phyloP scores from a whole-genome alignment of 2,329 filamentous ascomycete genomes.

The Fusarium tricinctum region DNA sequence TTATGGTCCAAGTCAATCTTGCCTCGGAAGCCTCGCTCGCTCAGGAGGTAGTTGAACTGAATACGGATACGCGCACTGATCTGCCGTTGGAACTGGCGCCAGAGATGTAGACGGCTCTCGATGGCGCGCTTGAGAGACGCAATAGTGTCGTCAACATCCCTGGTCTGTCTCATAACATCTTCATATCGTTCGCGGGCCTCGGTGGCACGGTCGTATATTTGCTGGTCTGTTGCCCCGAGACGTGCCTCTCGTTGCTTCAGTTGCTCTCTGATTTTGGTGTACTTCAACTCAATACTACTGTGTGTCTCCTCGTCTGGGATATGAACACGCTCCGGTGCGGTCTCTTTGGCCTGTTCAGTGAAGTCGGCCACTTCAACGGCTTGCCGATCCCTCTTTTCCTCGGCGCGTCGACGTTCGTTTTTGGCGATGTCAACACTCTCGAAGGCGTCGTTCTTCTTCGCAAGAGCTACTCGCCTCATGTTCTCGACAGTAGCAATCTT shows the following conservation, averaged over 20 bases:
- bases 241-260: constrained; percentile 69
- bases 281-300: constrained; percentile 67
- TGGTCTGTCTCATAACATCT: constrained; percentile 59
- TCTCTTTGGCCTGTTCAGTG: constrained; percentile 65
- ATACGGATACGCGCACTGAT: constrained; percentile 89
- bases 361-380: constrained; percentile 66
- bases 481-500: constrained; percentile 65
- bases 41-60: constrained; percentile 89
- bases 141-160: constrained; percentile 59
- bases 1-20: constrained; percentile 83
- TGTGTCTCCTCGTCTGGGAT: constrained; percentile 76
- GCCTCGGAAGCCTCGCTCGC: constrained; percentile 90
- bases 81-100: constrained; percentile 83
- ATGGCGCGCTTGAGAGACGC: constrained; percentile 70
- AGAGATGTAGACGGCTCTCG: constrained; percentile 77
- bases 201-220: constrained; percentile 68
- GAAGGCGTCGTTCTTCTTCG: constrained; percentile 73
- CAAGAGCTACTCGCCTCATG: constrained; percentile 66
- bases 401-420: constrained; percentile 60
- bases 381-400: constrained; percentile 64
- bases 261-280: constrained; percentile 68
- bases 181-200: constrained; percentile 60
- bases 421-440: constrained; percentile 65
- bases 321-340: constrained; percentile 69
- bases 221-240: constrained; percentile 73